A percentile compares a stretch with the other conserved stretches of the same genome.
phyloP scores from a whole-genome alignment of 2,329 filamentous ascomycete genomes.

The Botryotinia calthae region DNA sequence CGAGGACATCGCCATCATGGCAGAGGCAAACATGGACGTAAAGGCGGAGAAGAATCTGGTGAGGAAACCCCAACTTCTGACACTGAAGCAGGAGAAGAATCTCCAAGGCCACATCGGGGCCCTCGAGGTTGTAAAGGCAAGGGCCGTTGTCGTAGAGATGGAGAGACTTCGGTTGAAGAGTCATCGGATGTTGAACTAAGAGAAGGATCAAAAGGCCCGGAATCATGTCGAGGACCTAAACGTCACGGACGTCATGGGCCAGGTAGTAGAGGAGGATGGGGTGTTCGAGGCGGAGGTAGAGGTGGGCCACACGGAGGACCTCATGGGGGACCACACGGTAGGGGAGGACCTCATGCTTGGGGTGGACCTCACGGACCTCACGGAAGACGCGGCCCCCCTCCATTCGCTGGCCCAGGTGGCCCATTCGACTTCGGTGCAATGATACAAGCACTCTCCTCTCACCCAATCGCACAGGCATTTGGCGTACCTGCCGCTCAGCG shows the following conservation, averaged over 20 bases:
- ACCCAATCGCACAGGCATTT: slow-evolving; percentile 35
- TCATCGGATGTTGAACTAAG: slow-evolving; percentile 18
- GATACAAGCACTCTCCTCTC: slow-evolving; percentile 30
- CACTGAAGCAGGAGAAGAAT: slow-evolving; percentile 5
- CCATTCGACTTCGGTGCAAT: slow-evolving; percentile 35
- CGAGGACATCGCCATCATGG: slow-evolving; percentile 41
- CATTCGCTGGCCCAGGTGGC: slow-evolving; percentile 28
- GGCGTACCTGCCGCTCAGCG: slow-evolving; percentile 24
- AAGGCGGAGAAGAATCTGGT: slow-evolving; percentile 10
- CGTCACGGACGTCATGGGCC: slow-evolving; percentile 25
- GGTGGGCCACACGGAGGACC: slow-evolving; percentile 22
- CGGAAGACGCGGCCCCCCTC: slow-evolving; percentile 27
- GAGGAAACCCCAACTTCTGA: slow-evolving; percentile 21
- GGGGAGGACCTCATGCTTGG: slow-evolving; percentile 22
- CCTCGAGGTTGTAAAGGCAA: slow-evolving; percentile 4
- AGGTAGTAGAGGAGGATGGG: slow-evolving; percentile 24
- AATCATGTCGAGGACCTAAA: slow-evolving; percentile 21
- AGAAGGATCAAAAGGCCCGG: slow-evolving; percentile 19
- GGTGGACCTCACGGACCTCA: slow-evolving; percentile 25
- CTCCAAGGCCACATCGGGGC: slow-evolving; percentile 3
- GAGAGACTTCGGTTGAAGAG: slow-evolving; percentile 6
- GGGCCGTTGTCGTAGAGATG: not conserved
- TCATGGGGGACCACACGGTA: slow-evolving; percentile 20
- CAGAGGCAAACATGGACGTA: slow-evolving; percentile 21
- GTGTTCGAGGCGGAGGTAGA: slow-evolving; percentile 17